Evolutionary conservation across 352 stramenopile species (phyloP).

Genomic region (Globisporangium paddicum): DNA sequence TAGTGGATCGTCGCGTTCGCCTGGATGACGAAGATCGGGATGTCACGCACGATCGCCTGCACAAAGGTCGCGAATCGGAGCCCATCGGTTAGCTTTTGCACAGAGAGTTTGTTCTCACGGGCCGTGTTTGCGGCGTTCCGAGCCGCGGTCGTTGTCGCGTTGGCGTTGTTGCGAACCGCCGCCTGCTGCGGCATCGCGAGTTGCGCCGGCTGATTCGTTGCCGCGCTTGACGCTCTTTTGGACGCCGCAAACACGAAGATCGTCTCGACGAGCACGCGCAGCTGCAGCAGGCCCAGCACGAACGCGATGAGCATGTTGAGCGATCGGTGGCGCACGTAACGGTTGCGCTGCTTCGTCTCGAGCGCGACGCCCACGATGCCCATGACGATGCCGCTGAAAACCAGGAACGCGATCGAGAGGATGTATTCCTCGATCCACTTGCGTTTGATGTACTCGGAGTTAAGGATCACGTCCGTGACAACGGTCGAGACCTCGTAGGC

Average conservation of each 20-base stretch:
- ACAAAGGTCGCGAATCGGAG: conserved; percentile 56
- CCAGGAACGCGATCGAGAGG: conserved; percentile 65
- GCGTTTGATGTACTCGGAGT: conserved; percentile 66
- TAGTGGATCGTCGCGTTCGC: conserved; percentile 79
- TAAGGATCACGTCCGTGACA: conserved; percentile 69
- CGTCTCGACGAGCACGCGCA: conserved; percentile 62
- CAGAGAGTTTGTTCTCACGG: conserved; percentile 6
- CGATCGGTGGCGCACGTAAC: conserved; percentile 22
- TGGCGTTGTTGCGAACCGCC: neutral
- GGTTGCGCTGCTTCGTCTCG: conserved; percentile 27
- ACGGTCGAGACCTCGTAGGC: conserved; percentile 66
- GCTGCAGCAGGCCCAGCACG: conserved; percentile 45
- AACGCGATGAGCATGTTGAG: conserved; percentile 39
- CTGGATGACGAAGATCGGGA: conserved; percentile 69
- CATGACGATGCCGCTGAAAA: conserved; percentile 55
- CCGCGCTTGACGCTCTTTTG: conserved; percentile 1
- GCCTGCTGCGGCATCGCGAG: neutral
- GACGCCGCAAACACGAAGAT: conserved; percentile 24
- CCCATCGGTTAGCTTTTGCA: conserved; percentile 22
- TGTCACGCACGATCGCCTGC: conserved; percentile 62
- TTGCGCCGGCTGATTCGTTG: conserved; percentile 6
- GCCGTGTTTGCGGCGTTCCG: neutral
- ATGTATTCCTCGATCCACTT: conserved; percentile 70
- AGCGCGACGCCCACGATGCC: conserved; percentile 50
- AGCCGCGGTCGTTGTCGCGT: neutral